phyloP scores from a whole-genome alignment of 345 rosid genomes.

The Reutealis trisperma region DNA sequence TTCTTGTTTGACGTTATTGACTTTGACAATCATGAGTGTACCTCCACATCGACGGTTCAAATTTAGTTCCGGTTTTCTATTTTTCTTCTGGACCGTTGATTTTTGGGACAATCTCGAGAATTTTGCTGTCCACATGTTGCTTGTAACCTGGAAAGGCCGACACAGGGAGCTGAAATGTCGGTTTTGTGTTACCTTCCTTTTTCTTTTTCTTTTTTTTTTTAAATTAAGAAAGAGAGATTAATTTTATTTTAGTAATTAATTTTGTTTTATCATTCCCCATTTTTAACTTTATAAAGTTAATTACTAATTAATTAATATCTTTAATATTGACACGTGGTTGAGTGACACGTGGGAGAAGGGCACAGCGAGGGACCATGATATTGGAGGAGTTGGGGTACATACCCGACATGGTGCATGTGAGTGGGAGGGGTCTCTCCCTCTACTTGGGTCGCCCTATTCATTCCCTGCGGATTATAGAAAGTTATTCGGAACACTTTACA shows the following conservation, averaged over 20 bases:
- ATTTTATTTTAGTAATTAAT: too few species aligned
- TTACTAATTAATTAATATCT: too few species aligned
- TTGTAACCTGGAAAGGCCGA: conserved; percentile 34
- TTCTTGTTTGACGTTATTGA: conserved; percentile 8
- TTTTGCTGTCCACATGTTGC: conserved; percentile 25
- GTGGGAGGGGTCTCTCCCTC: not conserved
- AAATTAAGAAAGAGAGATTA: too few species aligned
- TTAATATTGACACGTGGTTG: too few species aligned
- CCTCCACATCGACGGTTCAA: conserved; percentile 12
- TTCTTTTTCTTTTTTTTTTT: too few species aligned
- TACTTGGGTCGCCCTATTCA: too few species aligned
- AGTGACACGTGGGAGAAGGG: conserved; percentile 21
- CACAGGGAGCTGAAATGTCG: conserved; percentile 37
- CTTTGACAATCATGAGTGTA: conserved; percentile 2
- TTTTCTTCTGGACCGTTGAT: conserved; percentile 21
- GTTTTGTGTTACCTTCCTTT: not conserved
- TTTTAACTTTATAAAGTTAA: too few species aligned
- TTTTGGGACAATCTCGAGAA: conserved; percentile 25
- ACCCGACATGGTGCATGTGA: conserved; percentile 33
- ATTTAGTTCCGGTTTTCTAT: not conserved
- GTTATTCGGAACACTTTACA: too few species aligned
- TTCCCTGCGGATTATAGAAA: too few species aligned
- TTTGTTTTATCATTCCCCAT: too few species aligned
- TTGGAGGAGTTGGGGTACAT: conserved; percentile 8
- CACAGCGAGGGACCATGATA: conserved; percentile 1